Evolutionary conservation across 2,329 filamentous ascomycete genomes (phyloP), one percentile per base, ranked within the genome.

Genomic region (Exophiala lecanii-corni): DNA sequence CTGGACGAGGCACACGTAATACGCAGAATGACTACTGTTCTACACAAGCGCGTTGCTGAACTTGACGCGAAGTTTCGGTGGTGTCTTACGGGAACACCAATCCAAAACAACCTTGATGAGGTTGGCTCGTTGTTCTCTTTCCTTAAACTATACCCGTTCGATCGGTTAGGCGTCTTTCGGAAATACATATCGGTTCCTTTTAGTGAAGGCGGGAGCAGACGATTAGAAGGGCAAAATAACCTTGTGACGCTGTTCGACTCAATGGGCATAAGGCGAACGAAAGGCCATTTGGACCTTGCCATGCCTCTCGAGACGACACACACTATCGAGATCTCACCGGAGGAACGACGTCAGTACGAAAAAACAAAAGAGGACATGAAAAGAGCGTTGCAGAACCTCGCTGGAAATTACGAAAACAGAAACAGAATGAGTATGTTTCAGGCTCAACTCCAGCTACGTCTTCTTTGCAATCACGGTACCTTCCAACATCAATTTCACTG

Each of bases 31-130:
- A 59, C 66, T 3, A 76, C 72, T 1, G 62, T 60, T 0, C 63
- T 73, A 7, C 64, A 72, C 45, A 62, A 61, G 1, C 64, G 71
- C 1, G 70, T 71, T 3, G 51, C 57, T 16, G 59, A 64, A 0
- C 59, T 79, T 0, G 42, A 54, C 1, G 68, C 74, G 0, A 59
- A 62, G 2, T 68, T 64, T 0, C 63, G 75, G 6, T 79, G 75
- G 74, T 76, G 72, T 47, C 60, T 76, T 1, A 72, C 71, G 0
- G 74, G 73, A 1, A 77, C 74, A 0, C 75, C 74, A 0, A 71
- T 78, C 17, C 75, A 78, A 44, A 78, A 78, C 49, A 61, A 59
- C 2, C 60, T 78, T 0, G 68, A 71, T 5, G 75, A 79, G 36
- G 64, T 78, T 3, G 74, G 70, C 0, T 64, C 73, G 0, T 59